Conservation (phyloP, 2,329 filamentous ascomycete species). For the Colletotrichum tropicicola region DNA sequence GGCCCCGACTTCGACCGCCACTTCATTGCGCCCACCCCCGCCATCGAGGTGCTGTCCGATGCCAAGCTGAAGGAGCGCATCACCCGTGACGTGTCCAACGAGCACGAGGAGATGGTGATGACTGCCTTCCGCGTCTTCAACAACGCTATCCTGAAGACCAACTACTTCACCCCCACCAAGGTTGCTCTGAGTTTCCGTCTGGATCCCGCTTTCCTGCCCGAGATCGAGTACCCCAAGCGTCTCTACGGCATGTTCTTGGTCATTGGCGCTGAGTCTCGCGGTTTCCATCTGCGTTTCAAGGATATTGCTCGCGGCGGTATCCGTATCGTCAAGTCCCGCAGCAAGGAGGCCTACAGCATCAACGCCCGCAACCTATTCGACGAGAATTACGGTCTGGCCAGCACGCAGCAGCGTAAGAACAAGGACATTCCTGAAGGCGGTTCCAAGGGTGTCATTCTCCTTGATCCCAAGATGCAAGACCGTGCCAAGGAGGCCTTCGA, state of each 20-base stretch:
- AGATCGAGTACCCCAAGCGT: slow-evolving; percentile 90
- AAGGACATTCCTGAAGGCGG: slow-evolving; percentile 99
- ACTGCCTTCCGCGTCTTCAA: slow-evolving; percentile 97
- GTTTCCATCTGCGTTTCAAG: slow-evolving; percentile 96
- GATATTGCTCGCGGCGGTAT: slow-evolving; percentile 98
- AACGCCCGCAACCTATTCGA: slow-evolving; percentile 97
- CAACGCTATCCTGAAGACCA: slow-evolving; percentile 91
- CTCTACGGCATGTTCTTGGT: slow-evolving; percentile 99
- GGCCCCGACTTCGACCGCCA: slow-evolving; percentile 60
- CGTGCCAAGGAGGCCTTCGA: slow-evolving; percentile 93
- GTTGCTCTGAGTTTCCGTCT: slow-evolving; percentile 96
- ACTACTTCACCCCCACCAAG: slow-evolving; percentile 97
- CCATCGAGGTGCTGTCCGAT: slow-evolving; percentile 78
- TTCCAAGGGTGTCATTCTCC: slow-evolving; percentile 95
- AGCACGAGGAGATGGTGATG: slow-evolving; percentile 99
- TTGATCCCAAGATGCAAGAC: slow-evolving; percentile 94
- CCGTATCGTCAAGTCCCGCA: slow-evolving; percentile 97
- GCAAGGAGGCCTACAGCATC: slow-evolving; percentile 94
- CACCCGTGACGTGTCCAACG: slow-evolving; percentile 82
- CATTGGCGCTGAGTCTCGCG: slow-evolving; percentile 94
- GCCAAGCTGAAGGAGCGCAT: slow-evolving; percentile 79
- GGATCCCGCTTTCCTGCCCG: slow-evolving; percentile 87
- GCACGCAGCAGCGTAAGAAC: slow-evolving; percentile 99
- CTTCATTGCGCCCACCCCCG: slow-evolving; percentile 63
- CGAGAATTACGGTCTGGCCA: slow-evolving; percentile 98